Evolutionary conservation across 2,329 filamentous ascomycete genomes (phyloP).

Genomic region (Diaporthe eres): DNA sequence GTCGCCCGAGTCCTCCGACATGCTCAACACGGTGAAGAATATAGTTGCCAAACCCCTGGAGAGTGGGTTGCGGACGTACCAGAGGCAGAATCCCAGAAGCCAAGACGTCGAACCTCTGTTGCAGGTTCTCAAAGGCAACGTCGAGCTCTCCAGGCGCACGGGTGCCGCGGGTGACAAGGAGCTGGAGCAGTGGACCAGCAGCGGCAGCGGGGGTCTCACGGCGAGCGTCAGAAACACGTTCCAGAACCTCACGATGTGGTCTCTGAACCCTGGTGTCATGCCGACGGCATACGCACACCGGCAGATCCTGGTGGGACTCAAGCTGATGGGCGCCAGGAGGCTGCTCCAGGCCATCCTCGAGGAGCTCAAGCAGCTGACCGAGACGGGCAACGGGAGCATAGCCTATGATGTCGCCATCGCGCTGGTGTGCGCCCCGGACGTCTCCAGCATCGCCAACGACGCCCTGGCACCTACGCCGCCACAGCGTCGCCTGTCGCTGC

Average conservation of each 20-base stretch:
- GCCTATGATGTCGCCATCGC: constrained; percentile 76
- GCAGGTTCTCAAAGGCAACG: constrained; percentile 73
- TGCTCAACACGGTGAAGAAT: constrained; percentile 79
- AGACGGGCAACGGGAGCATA: constrained; percentile 70
- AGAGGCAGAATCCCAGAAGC: constrained; percentile 75
- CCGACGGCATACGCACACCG: constrained; percentile 80
- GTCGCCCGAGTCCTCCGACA: constrained; percentile 78
- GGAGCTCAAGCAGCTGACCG: constrained; percentile 75
- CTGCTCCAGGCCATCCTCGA: constrained; percentile 75
- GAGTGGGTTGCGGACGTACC: constrained; percentile 75
- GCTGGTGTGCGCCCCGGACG: constrained; percentile 77
- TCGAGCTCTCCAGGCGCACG: constrained; percentile 71
- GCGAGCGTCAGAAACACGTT: constrained; percentile 73
- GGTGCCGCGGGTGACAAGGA: constrained; percentile 75
- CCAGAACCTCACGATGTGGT: constrained; percentile 77
- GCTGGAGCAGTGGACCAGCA: constrained; percentile 76
- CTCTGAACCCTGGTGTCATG: constrained; percentile 67
- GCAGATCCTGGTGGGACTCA: constrained; percentile 73
- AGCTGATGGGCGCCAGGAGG: constrained; percentile 72
- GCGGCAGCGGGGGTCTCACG: constrained; percentile 68
- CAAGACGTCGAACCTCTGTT: constrained; percentile 80
- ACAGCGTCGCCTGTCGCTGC: constrained; percentile 69
- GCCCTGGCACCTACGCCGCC: constrained; percentile 53
- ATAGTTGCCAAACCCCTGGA: constrained; percentile 79
- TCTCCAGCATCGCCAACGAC: constrained; percentile 62